Evolutionary conservation across 2,329 filamentous ascomycete species (phyloP).

Genomic region (Fusarium redolens): DNA sequence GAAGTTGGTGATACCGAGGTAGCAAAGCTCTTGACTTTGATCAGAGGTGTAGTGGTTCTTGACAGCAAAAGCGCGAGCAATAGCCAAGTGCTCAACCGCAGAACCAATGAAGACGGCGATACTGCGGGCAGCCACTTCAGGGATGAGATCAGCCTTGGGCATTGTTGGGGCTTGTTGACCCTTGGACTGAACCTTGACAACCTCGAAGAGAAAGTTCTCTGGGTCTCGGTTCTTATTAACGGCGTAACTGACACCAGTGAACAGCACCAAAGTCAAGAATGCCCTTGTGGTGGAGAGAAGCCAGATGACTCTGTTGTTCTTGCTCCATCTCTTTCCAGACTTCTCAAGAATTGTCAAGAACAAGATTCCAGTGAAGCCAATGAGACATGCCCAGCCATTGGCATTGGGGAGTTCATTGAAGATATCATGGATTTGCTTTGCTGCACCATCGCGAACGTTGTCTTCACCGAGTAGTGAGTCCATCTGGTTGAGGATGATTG

Average conservation of each 20-base stretch:
- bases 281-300: conserved; percentile 70
- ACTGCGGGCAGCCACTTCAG: conserved; percentile 63
- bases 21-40: conserved; percentile 73
- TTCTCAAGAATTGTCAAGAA: conserved; percentile 68
- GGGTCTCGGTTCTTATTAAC: conserved; percentile 65
- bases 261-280: conserved; percentile 69
- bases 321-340: conserved; percentile 68
- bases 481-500: conserved; percentile 74
- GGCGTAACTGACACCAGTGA: conserved; percentile 71
- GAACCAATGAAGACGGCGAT: conserved; percentile 72
- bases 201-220: conserved; percentile 61
- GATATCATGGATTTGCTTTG: conserved; percentile 68
- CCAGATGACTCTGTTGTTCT: conserved; percentile 67
- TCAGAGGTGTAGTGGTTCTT: conserved; percentile 72
- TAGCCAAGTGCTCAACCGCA: conserved; percentile 71
- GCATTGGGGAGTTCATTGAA: conserved; percentile 67
- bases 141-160: conserved; percentile 60
- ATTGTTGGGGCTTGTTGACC: conserved; percentile 64
- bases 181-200: conserved; percentile 67
- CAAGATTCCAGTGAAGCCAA: conserved; percentile 68
- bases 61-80: conserved; percentile 71
- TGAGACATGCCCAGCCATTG: conserved; percentile 67
- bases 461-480: conserved; percentile 68
- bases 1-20: conserved; percentile 71
- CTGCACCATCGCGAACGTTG: conserved; percentile 61